These are phyloP conservation scores for Ocimum tenuiflorum DNA, from an alignment of 257 asterid species.

Conservation along the genomic window DNA sequence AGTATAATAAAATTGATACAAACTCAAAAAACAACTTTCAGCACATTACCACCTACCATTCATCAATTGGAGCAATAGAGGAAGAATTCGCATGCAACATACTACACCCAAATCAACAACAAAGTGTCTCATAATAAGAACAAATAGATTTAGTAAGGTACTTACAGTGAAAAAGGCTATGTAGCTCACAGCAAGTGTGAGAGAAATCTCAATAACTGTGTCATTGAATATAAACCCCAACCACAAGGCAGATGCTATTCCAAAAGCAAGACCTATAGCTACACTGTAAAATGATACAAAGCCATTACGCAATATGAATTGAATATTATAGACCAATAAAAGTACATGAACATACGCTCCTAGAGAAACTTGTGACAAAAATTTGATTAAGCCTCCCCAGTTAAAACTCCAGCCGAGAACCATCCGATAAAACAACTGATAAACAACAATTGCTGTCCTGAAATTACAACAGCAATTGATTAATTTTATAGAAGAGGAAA, in stretches of 20 bases:
- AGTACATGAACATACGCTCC: conserved; percentile 77
- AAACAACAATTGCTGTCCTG: conserved; percentile 96
- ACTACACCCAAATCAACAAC: conserved; percentile 7
- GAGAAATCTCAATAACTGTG: conserved; percentile 80
- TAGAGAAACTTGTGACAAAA: conserved; percentile 63
- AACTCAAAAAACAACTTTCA: neutral
- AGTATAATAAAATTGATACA: no score
- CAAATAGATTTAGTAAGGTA: conserved; percentile 20
- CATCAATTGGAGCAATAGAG: neutral
- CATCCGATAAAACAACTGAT: conserved; percentile 79
- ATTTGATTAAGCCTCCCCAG: conserved; percentile 64
- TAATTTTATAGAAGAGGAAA: conserved; percentile 7
- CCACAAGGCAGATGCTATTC: conserved; percentile 82
- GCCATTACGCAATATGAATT: conserved; percentile 23
- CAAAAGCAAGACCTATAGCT: conserved; percentile 81
- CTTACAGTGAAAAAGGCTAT: conserved; percentile 86
- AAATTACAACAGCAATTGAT: conserved; percentile 21
- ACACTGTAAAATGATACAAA: conserved; percentile 48
- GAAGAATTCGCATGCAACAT: neutral
- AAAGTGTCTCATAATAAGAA: conserved; percentile 9
- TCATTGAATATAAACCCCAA: conserved; percentile 96
- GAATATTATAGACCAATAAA: conserved; percentile 12
- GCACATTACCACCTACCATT: conserved; percentile 4
- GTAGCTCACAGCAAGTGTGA: conserved; percentile 97
- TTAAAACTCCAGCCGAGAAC: conserved; percentile 71